Evolutionary conservation across 768 basidiomycete genomes (phyloP), one percentile per base, ranked within the genome.

Genomic region (Leccinum aurantiacum): DNA sequence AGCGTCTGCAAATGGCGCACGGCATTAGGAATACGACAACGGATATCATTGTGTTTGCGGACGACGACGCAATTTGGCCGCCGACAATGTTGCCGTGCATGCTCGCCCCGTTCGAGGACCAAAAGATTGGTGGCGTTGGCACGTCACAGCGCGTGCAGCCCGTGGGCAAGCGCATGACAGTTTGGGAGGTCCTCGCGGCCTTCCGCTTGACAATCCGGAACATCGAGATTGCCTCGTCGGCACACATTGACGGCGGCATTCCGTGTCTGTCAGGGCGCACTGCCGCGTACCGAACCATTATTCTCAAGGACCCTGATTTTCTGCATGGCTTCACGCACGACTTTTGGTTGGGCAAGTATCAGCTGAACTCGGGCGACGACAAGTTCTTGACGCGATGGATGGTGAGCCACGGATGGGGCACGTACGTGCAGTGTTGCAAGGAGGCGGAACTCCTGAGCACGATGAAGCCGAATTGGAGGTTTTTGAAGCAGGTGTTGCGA

Each of bases 401-500:
- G 91, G 94, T 96, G 60, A 88, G 86, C 69, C 93, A 95, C 68
- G 93, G 93, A 15, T 96, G 95, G 94, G 89, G 82, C 72, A 95
- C 93, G n/a, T 95, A 93, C 71, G 91, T 95, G 33, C 92, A 93
- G 71, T 85, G 84, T 71, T 93, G 90, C 78, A 85, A 83, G 71
- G 90, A 92, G 75, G 89, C 87, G 14, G 93, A 95, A 75, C 78
- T 95, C 14, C 77, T 94, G 61, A 90, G 87, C 71, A 95, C 93
- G 54, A 98, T 95, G 94, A 96, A 96, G 75, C 93, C 93, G 27
- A 92, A 96, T 76, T 96, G 93, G 94, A 82, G 91, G 55, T 96
- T 96, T 78, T 77, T 95, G 75, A 94, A 95, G 77, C 95, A 96
- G 72, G 94, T 95, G 13, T 75, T 96, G 56, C 79, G 94, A 63